Conservation (phyloP, 1,139 yeast species). For the Candida dubliniensis region DNA sequence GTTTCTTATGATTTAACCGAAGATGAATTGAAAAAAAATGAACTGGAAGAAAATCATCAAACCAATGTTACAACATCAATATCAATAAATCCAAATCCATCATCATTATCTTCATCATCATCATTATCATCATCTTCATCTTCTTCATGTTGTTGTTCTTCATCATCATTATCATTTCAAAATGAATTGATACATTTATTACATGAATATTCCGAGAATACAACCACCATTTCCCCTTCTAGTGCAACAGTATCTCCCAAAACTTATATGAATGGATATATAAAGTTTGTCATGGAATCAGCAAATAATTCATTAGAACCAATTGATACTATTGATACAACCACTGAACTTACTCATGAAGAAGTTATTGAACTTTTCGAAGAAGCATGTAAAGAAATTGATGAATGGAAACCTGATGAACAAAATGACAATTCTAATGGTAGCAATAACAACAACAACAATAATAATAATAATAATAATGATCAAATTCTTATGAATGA, state of each 20-base stretch:
- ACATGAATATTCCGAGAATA: slow-evolving; percentile 7
- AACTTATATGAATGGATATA: slow-evolving; percentile 13
- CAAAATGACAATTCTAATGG: not conserved
- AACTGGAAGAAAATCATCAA: not conserved
- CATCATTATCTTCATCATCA: not conserved
- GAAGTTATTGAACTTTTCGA: slow-evolving; percentile 14
- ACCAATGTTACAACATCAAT: too few relatives aligned
- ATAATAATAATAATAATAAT: not conserved
- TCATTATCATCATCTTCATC: too few relatives aligned
- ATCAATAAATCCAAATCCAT: slow-evolving; percentile 5
- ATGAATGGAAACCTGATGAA: slow-evolving; percentile 13
- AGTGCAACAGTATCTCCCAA: slow-evolving; percentile 10
- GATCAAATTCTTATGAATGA: not conserved
- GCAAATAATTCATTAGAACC: slow-evolving; percentile 5
- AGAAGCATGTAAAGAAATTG: slow-evolving; percentile 15
- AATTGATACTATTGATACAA: not conserved
- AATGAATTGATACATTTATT: slow-evolving; percentile 8
- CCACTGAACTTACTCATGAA: slow-evolving; percentile 9
- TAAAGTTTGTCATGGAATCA: slow-evolving; percentile 11
- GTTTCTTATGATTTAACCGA: slow-evolving; percentile 1
- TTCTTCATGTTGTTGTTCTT: too few relatives aligned
- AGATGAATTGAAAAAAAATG: slow-evolving; percentile 1
- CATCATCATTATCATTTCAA: slow-evolving; percentile 1
- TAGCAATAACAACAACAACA: not conserved
- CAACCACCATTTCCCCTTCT: not conserved